Conservation (phyloP, 306 rosid species). For the Amphicarpaea edgeworthii region DNA sequence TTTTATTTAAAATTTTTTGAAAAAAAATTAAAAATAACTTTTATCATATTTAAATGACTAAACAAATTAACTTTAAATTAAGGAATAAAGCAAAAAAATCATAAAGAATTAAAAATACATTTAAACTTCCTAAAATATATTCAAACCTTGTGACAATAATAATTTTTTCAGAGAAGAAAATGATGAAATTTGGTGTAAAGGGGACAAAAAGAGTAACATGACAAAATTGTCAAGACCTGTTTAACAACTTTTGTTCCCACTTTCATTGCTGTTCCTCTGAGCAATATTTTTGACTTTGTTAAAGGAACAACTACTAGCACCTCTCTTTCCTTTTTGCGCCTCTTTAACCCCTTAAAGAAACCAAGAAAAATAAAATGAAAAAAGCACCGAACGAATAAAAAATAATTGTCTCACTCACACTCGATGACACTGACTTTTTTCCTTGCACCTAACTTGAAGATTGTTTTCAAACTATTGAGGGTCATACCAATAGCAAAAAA, state of each 20-base stretch:
- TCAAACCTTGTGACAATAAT: constrained; percentile 11
- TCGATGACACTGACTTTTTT: neutral
- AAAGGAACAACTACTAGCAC: constrained; percentile 19
- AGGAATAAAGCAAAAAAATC: no score
- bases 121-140: no score
- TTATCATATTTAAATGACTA: no score
- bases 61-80: no score
- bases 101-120: no score
- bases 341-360: constrained; percentile 47
- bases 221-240: constrained; percentile 63
- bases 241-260: constrained; percentile 56
- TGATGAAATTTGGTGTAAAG: constrained; percentile 49
- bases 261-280: constrained; percentile 42
- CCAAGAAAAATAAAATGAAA: constrained; percentile 3
- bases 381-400: constrained; percentile 41
- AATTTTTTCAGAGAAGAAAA: constrained; percentile 3
- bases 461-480: constrained; percentile 43
- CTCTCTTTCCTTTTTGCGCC: constrained; percentile 45
- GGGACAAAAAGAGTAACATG: constrained; percentile 55
- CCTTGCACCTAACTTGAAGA: constrained; percentile 38
- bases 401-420: constrained; percentile 12
- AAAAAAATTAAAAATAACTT: no score
- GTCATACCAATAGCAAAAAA: constrained; percentile 7
- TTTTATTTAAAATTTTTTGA: no score
- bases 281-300: constrained; percentile 53